Base-by-base conservation (phyloP, 345 rosid species). In the Geranium rotundifolium region DNA sequence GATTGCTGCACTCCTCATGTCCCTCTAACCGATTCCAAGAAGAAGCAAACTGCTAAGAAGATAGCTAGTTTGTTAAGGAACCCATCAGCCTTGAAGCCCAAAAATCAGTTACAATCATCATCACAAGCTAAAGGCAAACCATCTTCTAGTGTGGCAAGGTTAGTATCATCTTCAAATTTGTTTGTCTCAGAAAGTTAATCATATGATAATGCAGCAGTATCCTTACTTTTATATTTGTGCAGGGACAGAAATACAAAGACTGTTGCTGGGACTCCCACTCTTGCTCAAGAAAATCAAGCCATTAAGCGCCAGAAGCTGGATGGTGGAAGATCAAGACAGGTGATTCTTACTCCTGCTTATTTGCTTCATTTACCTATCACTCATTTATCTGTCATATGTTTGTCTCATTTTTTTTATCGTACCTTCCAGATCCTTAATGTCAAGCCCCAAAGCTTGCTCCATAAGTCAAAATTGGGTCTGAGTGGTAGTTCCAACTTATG, bases 281-380 rank as follows among this genome's bases (percentile, higher is more conserved):
- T 90, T 64, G 84, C 75, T 70, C 95, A 84, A 69, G 97, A 95
- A 71, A 88, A 88, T 71, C 99, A 88, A 80, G 96, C 99, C 17
- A 80, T 95, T 64, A 95, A 95, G 76, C 79, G 89, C 70, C 99
- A 95, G 83, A 90, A 88, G 86, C 84, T 95, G 62, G 99, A 90
- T 0, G 97, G 81, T 59, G 99, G 99, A 64, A 80, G 65, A 64
- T 79, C 96, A 19, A 88, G 95, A 86, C 95, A 84, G 93, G 99
- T 90, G 67, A 37, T 54, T 29, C 8, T 29, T 41, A 12, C 56
- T 57, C 1, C 5, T 57, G 14, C 54, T 7, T 15, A 18, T 52
- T 14, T 46, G 3, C 14, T 46, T 37, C 46, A 6, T 37, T 37
- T 37, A 37, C 46, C 46, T 37, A 10, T 37, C 46, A 37, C 13